Percentiles rank a stretch among this genome's conserved stretches.
These are phyloP conservation scores for Leishmania major DNA, from an alignment of 208 protist genomes.

Conservation along the genomic window DNA sequence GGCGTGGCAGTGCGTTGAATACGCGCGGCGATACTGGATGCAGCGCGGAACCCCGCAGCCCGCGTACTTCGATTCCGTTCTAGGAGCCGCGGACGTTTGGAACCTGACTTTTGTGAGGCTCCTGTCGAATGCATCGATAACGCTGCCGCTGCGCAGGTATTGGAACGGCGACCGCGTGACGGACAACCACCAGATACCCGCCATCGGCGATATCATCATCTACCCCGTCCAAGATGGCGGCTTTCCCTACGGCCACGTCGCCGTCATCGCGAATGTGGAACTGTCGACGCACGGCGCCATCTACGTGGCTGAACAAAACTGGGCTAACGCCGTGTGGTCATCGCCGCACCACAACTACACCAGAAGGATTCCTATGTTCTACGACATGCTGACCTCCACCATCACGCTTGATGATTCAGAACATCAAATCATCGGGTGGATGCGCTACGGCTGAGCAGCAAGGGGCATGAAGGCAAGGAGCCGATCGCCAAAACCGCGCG, in stretches of 20 bases:
- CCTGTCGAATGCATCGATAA: constrained; percentile 37
- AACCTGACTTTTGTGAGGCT: constrained; percentile 28
- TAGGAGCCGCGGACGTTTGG: constrained; percentile 80
- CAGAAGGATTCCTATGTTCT: constrained; percentile 21
- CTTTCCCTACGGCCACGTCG: constrained; percentile 81
- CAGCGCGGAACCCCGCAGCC: constrained; percentile 43
- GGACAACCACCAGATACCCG: constrained; percentile 25
- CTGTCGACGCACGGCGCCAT: constrained; percentile 14
- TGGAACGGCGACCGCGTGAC: constrained; percentile 29
- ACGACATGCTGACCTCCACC: not conserved
- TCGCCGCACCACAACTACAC: constrained; percentile 67
- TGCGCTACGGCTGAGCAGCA: constrained; percentile 29
- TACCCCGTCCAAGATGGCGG: constrained; percentile 30
- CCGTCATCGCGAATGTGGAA: constrained; percentile 66
- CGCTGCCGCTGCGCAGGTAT: constrained; percentile 48
- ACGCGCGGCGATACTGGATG: constrained; percentile 88
- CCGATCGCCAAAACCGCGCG: not conserved
- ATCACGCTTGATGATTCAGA: constrained; percentile 25
- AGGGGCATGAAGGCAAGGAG: not conserved
- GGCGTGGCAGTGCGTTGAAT: constrained; percentile 90
- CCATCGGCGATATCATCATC: constrained; percentile 71
- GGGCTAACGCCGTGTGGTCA: constrained; percentile 61
- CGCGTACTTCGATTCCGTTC: constrained; percentile 60
- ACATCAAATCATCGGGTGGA: constrained; percentile 38
- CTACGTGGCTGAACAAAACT: constrained; percentile 87